A percentile compares a stretch with the other conserved stretches of the same genome.
Evolutionary conservation across 108 stramenopile species (phyloP).

Genomic region (Nitzschia sp.): DNA sequence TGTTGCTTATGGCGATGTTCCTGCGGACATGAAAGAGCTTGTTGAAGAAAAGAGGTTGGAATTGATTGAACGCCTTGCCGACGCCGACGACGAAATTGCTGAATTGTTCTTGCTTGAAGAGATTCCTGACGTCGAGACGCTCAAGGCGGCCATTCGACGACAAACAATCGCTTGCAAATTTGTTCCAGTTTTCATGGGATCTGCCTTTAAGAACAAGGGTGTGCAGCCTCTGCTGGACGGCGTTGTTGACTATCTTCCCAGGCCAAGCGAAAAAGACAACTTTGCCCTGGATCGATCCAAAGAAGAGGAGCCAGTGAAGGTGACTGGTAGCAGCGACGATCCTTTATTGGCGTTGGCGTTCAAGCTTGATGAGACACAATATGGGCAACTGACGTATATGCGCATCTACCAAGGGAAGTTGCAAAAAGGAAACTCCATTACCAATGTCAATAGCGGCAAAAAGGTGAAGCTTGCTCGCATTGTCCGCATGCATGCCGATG

Average conservation of each 20-base stretch:
- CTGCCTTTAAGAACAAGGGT: conserved; percentile 99
- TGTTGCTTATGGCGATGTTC: conserved; percentile 83
- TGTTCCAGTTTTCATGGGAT: conserved; percentile 99
- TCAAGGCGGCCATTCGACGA: conserved; percentile 91
- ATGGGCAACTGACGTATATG: conserved; percentile 99
- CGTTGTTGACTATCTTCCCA: conserved; percentile 94
- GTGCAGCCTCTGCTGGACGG: conserved; percentile 98
- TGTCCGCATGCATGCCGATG: conserved; percentile 98
- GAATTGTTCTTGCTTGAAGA: conserved; percentile 98
- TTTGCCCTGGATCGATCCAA: conserved; percentile 89
- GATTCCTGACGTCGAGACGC: conserved; percentile 73
- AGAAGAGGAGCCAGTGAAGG: conserved; percentile 77
- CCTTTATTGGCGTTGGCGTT: conserved; percentile 97
- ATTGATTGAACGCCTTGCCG: conserved; percentile 93
- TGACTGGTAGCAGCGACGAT: conserved; percentile 65
- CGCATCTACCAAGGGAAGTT: conserved; percentile 95
- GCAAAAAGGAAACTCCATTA: conserved; percentile 85
- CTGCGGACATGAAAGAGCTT: conserved; percentile 71
- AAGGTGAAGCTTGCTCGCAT: conserved; percentile 95
- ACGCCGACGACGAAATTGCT: conserved; percentile 96
- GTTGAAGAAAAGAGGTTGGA: conserved; percentile 82
- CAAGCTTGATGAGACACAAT: conserved; percentile 98
- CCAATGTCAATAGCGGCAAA: conserved; percentile 86
- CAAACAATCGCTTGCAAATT: conserved; percentile 89
- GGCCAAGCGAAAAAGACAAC: conserved; percentile 91